These are phyloP conservation scores for Citrus medica DNA, from an alignment of 345 rosid species.

Conservation along the genomic window DNA sequence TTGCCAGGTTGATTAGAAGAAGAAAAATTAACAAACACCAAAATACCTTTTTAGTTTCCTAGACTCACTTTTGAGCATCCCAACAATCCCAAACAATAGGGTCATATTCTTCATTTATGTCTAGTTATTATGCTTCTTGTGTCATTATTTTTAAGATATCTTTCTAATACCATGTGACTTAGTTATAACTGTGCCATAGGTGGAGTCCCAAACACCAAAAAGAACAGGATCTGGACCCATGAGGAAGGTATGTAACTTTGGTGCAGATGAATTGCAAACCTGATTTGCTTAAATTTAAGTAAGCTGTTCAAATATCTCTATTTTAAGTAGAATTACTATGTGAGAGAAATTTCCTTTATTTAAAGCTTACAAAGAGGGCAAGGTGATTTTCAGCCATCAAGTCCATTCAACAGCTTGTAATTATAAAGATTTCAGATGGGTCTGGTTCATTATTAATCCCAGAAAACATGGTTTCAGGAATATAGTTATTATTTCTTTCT, in stretches of 20 bases:
- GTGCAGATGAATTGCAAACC: neutral
- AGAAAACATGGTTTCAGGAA: neutral
- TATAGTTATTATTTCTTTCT: neutral
- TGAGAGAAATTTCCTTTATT: neutral
- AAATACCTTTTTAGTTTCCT: no score
- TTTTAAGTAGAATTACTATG: neutral
- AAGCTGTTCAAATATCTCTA: neutral
- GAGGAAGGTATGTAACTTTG: conserved; percentile 58
- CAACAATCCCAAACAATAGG: no score
- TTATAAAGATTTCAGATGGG: neutral
- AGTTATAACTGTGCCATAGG: conserved; percentile 30
- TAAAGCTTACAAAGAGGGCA: neutral
- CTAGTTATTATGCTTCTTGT: neutral
- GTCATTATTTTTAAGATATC: neutral
- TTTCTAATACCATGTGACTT: neutral
- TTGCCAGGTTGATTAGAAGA: no score
- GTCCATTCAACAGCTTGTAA: neutral
- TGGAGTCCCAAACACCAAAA: conserved; percentile 40
- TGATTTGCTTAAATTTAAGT: neutral
- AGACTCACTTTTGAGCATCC: no score
- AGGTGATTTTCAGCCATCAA: neutral
- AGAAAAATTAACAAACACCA: no score
- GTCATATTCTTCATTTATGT: neutral
- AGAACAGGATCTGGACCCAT: conserved; percentile 71
- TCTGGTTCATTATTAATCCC: neutral